Evolutionary conservation across 306 rosid species (phyloP).

Genomic region (Quercus ilex): DNA sequence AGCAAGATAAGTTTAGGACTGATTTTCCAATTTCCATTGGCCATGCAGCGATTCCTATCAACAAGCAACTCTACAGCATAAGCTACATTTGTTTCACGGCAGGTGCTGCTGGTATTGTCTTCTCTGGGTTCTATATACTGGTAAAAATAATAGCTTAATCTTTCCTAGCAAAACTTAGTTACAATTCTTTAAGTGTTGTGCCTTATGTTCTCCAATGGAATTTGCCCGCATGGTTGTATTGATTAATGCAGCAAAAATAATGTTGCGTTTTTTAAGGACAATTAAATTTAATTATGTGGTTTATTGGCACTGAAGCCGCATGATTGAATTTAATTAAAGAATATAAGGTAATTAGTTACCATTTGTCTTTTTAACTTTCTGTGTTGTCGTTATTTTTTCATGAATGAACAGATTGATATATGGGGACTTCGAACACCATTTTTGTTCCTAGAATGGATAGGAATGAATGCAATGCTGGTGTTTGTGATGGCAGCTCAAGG

Average conservation of each 20-base stretch:
- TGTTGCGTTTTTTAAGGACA: too few relatives aligned
- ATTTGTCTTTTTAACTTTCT: neutral
- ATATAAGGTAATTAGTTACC: too few relatives aligned
- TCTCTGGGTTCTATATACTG: constrained; percentile 72
- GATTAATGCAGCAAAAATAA: too few relatives aligned
- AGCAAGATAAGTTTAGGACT: neutral
- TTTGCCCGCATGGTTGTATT: too few relatives aligned
- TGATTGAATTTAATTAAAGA: too few relatives aligned
- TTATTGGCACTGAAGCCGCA: too few relatives aligned
- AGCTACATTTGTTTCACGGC: constrained; percentile 92
- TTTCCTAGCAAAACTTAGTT: neutral
- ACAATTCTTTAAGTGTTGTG: too few relatives aligned
- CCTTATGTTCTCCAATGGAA: too few relatives aligned
- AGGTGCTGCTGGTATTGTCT: constrained; percentile 77
- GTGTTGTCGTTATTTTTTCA: neutral
- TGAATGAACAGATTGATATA: constrained; percentile 62
- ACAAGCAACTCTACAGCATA: constrained; percentile 86
- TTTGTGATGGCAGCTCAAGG: constrained; percentile 88
- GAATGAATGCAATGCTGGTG: constrained; percentile 93
- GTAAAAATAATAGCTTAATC: constrained; percentile 21
- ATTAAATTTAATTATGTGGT: too few relatives aligned
- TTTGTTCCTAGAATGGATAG: constrained; percentile 85
- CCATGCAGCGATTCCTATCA: constrained; percentile 76
- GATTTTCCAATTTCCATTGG: neutral
- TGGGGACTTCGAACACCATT: constrained; percentile 73